These are phyloP conservation scores for Lactarius sanguifluus DNA, from an alignment of 768 basidiomycete genomes.

Conservation along the genomic window DNA sequence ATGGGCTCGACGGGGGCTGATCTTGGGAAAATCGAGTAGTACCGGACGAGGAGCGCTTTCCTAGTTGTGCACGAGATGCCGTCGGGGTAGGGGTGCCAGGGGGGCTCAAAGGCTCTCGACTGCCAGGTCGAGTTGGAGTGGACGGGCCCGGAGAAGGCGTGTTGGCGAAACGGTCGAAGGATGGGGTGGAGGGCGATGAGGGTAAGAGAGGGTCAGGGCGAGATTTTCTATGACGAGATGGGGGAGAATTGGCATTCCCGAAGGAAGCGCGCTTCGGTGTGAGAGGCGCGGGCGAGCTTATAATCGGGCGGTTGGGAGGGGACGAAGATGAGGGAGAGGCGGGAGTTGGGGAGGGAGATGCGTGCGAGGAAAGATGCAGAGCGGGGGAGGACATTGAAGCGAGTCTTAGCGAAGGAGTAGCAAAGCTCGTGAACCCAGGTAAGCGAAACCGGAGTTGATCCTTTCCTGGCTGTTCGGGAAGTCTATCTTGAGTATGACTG, in stretches of 20 bases:
- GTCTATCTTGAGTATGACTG: not conserved
- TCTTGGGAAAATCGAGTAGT: conserved; percentile 44
- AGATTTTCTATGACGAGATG: conserved; percentile 32
- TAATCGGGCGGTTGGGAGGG: conserved; percentile 48
- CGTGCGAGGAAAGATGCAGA: conserved; percentile 61
- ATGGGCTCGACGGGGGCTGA: conserved; percentile 43
- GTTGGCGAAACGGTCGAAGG: conserved; percentile 2
- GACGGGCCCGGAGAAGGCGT: conserved; percentile 17
- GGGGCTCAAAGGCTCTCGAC: conserved; percentile 43
- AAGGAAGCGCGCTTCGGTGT: conserved; percentile 30
- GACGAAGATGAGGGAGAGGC: conserved; percentile 47
- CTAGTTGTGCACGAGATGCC: conserved; percentile 40
- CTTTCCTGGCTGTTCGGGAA: conserved; percentile 2
- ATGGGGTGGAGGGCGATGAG: conserved; percentile 27
- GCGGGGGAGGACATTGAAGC: conserved; percentile 77
- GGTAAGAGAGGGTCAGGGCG: conserved; percentile 31
- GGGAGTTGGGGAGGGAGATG: conserved; percentile 54
- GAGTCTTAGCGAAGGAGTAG: conserved; percentile 63
- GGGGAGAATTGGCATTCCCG: conserved; percentile 29
- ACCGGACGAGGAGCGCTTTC: conserved; percentile 38
- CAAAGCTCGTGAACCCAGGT: conserved; percentile 58
- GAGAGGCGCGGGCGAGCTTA: conserved; percentile 38
- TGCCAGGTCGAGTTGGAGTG: conserved; percentile 18
- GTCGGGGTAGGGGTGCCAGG: conserved; percentile 51
- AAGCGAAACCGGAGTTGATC: conserved; percentile 37